These are phyloP conservation scores for Neopestalotiopsis sp. DNA, from an alignment of 2,329 filamentous ascomycete species.

Conservation along the genomic window DNA sequence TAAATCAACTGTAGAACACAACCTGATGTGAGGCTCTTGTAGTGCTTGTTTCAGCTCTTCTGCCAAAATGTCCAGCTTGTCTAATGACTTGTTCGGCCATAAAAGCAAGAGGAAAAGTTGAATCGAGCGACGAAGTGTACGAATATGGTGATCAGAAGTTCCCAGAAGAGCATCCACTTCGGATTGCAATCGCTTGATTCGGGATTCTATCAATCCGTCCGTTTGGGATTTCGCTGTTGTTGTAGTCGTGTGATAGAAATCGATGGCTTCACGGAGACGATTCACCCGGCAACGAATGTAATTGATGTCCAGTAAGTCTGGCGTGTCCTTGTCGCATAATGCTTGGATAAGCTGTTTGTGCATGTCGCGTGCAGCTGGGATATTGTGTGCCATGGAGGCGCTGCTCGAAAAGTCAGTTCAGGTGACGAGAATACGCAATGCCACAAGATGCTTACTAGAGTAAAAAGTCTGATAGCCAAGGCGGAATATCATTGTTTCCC, in stretches of 20 bases:
- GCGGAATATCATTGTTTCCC: not conserved
- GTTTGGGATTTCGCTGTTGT: not conserved
- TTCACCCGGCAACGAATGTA: not conserved
- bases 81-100: not conserved
- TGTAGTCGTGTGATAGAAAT: not conserved
- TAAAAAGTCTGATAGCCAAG: not conserved
- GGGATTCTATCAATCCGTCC: not conserved
- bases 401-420: not conserved
- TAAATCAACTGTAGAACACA: not conserved
- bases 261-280: not conserved
- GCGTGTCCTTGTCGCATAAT: not conserved
- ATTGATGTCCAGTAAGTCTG: not conserved
- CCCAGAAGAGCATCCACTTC: not conserved
- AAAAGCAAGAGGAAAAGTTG: not conserved
- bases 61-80: not conserved
- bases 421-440: not conserved
- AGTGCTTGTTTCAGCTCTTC: not conserved
- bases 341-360: not conserved
- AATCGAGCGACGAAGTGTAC: not conserved
- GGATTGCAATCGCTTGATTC: not conserved
- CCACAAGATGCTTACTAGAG: not conserved
- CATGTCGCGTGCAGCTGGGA: not conserved
- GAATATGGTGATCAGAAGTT: not conserved
- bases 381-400: conserved; percentile 1
- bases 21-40: not conserved